Base-by-base conservation (phyloP, 495 filamentous ascomycete genomes). In the Lentithecium fluviatile region DNA sequence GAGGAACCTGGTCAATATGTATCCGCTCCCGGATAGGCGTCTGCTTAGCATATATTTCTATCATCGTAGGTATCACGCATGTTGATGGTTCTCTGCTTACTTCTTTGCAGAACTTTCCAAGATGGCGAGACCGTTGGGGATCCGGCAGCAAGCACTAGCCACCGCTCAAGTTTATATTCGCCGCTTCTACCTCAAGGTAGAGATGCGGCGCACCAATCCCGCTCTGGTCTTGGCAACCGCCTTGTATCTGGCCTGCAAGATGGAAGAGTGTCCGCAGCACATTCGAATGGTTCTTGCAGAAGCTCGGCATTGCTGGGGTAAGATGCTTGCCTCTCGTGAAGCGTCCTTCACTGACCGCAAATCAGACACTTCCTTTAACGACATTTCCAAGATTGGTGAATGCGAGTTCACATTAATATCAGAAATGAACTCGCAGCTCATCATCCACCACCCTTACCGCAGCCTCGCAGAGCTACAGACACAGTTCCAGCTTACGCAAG, bases 251-350 rank as follows among this genome's bases (percentile, higher is more conserved):
- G 94, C 95, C 47, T 95, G 91, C 77, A 98, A 98, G 75, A 96
- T 95, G 89, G 94, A 98, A 73, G 94, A 98, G 75, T 93, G 87
- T 62, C 95, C 94, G 25, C 92, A 96, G 73, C 95, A 98, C 73
- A 97, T 98, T 60, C 82, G 93, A 32, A 81, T 92, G 49, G 83
- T 98, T 43, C 85, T 91, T 1, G 84, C 82, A 5, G 93, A 98
- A 73, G 90, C 92, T 4, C 83, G 90, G n/a, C 80, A 83, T 48
- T 77, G 92, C 42, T 98, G 91, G 90, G 85, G 89, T 87, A 80
- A 45, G 79, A 25, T 21, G 13, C 29, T n/a, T n/a, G n/a, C 48
- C 24, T 38, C 26, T 54, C 56, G 55, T 52, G 49, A 50, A 40
- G 59, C 42, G 13, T 6, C 20, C 8, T 15, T 42, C 15, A 52